Conservation (phyloP, 1,139 yeast species). For the Meyerozyma guilliermondii region DNA sequence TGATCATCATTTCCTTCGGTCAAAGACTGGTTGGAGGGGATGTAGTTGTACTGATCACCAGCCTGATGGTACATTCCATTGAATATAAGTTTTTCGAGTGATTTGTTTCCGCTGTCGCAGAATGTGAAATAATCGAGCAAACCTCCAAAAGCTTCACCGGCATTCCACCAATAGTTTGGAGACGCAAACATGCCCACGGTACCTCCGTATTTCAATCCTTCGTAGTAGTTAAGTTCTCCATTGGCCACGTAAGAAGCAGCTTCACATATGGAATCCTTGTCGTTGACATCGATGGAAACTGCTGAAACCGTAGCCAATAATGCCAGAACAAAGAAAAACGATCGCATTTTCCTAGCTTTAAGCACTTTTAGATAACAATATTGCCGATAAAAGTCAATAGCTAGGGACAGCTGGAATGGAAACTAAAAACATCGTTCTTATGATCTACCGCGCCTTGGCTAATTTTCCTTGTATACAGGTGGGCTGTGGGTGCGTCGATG, state of each 20-base stretch:
- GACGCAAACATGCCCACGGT: constrained; percentile 52
- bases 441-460: constrained; percentile 2
- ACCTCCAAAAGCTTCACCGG: constrained; percentile 66
- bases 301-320: constrained; percentile 11
- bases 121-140: constrained; percentile 47
- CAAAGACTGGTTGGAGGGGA: constrained; percentile 55
- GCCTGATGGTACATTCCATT: constrained; percentile 48
- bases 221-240: constrained; percentile 58
- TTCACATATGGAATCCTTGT: constrained; percentile 36
- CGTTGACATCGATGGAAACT: constrained; percentile 17
- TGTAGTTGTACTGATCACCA: constrained; percentile 47
- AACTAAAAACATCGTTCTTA: background rate
- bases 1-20: constrained; percentile 72
- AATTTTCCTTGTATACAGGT: background rate
- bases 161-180: constrained; percentile 73
- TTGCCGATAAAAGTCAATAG: background rate
- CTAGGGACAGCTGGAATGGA: background rate
- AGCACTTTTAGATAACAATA: too few species aligned
- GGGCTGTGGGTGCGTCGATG: constrained; percentile 1
- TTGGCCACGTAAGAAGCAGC: constrained; percentile 44
- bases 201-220: constrained; percentile 50
- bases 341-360: background rate
- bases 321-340: constrained; percentile 2
- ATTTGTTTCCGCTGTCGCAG: constrained; percentile 40
- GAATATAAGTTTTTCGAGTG: constrained; percentile 33